Conservation (phyloP, 176 grass and related monocot species). For the Lolium multiflorum region DNA sequence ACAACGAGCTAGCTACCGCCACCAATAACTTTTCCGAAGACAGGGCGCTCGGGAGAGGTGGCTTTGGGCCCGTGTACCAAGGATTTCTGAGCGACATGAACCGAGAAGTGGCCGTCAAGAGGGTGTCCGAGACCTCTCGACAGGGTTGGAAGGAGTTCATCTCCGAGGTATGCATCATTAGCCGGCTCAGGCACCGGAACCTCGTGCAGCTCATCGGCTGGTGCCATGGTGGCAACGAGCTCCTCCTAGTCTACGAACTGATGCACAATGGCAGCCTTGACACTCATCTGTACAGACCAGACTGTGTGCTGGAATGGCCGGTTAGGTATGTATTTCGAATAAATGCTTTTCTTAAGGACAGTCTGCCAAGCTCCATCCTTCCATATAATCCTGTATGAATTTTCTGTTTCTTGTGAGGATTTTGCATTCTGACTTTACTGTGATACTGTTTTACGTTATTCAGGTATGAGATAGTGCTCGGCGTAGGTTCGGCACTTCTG, state of each 20-base stretch:
- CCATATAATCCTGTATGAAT: not conserved
- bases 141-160: constrained; percentile 50
- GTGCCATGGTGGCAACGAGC: constrained; percentile 30
- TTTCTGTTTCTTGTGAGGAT: not conserved
- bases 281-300: too few relatives aligned
- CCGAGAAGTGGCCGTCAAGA: not conserved
- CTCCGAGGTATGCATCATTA: constrained; percentile 37
- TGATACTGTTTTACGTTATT: not conserved
- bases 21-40: not conserved
- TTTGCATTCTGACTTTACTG: not conserved
- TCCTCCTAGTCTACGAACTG: too few relatives aligned
- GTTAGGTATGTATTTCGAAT: not conserved
- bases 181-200: not conserved
- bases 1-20: fast-evolving
- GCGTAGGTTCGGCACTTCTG: not conserved
- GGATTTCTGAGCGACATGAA: not conserved
- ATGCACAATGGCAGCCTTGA: too few relatives aligned
- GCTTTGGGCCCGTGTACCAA: not conserved
- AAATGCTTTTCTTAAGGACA: too few relatives aligned
- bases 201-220: constrained; percentile 59
- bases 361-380: too few relatives aligned
- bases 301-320: too few relatives aligned
- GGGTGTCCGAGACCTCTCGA: not conserved
- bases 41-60: not conserved
- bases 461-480: constrained; percentile 2